Evolutionary conservation across 2,329 filamentous ascomycete species (phyloP).

Genomic region (Cercospora canescens): DNA sequence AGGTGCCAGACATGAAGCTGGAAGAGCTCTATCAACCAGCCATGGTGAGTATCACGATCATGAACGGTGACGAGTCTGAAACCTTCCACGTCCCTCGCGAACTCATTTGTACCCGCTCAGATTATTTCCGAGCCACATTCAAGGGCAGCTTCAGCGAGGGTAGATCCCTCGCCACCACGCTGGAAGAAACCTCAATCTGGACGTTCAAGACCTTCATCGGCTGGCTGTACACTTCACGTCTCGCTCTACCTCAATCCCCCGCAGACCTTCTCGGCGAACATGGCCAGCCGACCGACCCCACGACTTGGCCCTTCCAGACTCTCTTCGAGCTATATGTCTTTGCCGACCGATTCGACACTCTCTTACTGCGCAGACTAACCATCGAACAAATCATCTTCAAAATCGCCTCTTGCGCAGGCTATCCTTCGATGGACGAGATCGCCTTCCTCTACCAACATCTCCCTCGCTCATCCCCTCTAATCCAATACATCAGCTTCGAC

Average conservation of each 20-base stretch:
- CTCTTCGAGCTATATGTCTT: conserved; percentile 19
- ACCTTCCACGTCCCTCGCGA: background rate
- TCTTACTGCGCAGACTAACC: conserved; percentile 1
- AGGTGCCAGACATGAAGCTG: background rate
- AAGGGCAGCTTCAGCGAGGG: background rate
- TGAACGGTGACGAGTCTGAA: background rate
- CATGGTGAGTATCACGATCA: background rate
- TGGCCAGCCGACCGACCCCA: background rate
- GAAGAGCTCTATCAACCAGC: background rate
- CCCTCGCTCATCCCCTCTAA: background rate
- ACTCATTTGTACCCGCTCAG: background rate
- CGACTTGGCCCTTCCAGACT: conserved; percentile 7
- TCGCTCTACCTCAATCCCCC: background rate
- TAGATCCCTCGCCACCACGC: background rate
- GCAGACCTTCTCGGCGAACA: background rate
- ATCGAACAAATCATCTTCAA: conserved; percentile 15
- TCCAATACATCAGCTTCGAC: background rate
- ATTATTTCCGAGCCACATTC: background rate
- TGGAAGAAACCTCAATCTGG: conserved; percentile 6
- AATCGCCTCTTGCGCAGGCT: background rate
- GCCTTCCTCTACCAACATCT: background rate
- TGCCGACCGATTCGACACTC: conserved; percentile 14
- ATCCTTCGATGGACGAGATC: background rate
- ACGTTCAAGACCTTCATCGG: conserved; percentile 14
- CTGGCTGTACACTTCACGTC: conserved; percentile 15